phyloP scores from a whole-genome alignment of 2,329 filamentous ascomycete genomes.

The Aureobasidium pullulans region DNA sequence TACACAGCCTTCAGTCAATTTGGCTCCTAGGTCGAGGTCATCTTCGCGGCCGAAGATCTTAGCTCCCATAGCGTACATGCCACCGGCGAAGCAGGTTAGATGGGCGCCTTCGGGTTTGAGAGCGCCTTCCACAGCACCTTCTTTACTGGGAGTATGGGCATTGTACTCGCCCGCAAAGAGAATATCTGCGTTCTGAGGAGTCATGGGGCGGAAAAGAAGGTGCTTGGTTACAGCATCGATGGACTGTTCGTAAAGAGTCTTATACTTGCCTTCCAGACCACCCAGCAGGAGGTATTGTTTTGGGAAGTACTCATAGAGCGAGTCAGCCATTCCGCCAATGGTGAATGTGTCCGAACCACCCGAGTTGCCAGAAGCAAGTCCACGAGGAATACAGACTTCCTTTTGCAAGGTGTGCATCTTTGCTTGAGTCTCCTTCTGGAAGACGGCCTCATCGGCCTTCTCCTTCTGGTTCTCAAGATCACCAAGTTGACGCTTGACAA shows the following conservation, averaged over 20 bases:
- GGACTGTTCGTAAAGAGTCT: conserved; percentile 61
- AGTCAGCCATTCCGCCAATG: conserved; percentile 50
- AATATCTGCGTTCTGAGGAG: conserved; percentile 59
- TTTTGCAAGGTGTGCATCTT: conserved; percentile 2
- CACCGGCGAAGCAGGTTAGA: conserved; percentile 48
- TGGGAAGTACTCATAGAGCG: conserved; percentile 51
- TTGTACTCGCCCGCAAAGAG: conserved; percentile 58
- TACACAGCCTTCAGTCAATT: conserved; percentile 48
- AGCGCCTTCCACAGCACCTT: conserved; percentile 16
- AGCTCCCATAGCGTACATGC: conserved; percentile 48
- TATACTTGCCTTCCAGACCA: conserved; percentile 65
- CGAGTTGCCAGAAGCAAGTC: conserved; percentile 44
- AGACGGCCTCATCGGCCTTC: neutral
- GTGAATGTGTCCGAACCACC: conserved; percentile 45
- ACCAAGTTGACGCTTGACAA: conserved; percentile 12
- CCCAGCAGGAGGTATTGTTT: conserved; percentile 69
- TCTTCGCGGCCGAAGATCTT: conserved; percentile 44
- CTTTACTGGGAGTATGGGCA: neutral
- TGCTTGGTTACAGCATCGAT: conserved; percentile 62
- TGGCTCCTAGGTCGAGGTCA: conserved; percentile 43
- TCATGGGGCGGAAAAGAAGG: conserved; percentile 72
- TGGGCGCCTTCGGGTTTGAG: conserved; percentile 42
- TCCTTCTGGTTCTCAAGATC: neutral
- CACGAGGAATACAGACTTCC: conserved; percentile 51
- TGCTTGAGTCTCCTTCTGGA: conserved; percentile 10